These are phyloP conservation scores for Dendrocalamus latiflorus DNA, from an alignment of 202 grass and related monocot species.

Conservation along the genomic window DNA sequence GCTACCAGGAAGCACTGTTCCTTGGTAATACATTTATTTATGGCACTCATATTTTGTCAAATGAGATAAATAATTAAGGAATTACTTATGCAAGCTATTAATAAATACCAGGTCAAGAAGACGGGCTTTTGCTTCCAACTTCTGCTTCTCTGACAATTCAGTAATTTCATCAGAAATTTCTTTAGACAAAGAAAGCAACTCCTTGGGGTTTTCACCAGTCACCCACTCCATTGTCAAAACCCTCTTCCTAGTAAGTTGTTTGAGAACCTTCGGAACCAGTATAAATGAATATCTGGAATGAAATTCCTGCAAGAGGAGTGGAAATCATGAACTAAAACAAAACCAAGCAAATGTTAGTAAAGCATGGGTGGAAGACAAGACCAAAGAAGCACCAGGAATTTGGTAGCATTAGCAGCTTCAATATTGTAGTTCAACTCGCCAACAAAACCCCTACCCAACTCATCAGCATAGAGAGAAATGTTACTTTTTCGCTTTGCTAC, in stretches of 20 bases:
- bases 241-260: conserved; percentile 69
- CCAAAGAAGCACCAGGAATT: conserved; percentile 67
- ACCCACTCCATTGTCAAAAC: conserved; percentile 97
- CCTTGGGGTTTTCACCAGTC: conserved; percentile 70
- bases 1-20: not conserved
- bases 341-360: conserved; percentile 11
- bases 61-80: not conserved
- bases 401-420: conserved; percentile 84
- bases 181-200: conserved; percentile 72
- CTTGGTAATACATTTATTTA: not conserved
- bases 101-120: conserved; percentile 90
- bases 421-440: conserved; percentile 86
- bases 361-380: conserved; percentile 19
- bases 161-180: conserved; percentile 25
- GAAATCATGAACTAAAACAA: conserved; percentile 27
- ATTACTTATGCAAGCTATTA: not conserved
- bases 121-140: conserved; percentile 51
- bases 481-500: conserved; percentile 78
- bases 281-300: conserved; percentile 87
- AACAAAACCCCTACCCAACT: conserved; percentile 85
- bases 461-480: conserved; percentile 88
- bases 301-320: conserved; percentile 54
- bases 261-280: conserved; percentile 69
- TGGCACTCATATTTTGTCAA: not conserved
- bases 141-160: conserved; percentile 47